A percentile compares a stretch with the other conserved stretches of the same genome.
Conservation (phyloP, 345 rosid genomes). For the Sisymbrium altissimum region DNA sequence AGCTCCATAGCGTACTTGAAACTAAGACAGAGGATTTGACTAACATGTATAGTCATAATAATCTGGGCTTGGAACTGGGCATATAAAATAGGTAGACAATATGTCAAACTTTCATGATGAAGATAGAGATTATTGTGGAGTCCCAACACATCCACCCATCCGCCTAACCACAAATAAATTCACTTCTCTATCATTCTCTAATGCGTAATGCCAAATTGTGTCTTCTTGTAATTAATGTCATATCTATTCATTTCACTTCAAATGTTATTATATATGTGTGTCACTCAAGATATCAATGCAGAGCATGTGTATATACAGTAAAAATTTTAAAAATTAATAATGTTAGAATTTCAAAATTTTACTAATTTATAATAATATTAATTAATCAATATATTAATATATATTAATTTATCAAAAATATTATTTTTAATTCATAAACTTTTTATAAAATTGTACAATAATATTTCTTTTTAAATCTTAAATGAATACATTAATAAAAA, state of each 20-base stretch:
- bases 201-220: background rate
- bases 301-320: background rate
- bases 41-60: background rate
- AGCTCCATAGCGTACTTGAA: background rate
- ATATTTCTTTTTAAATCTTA: no score
- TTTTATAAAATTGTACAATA: no score
- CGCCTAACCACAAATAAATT: conserved; percentile 26
- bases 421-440: no score
- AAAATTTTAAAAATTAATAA: no score
- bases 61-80: background rate
- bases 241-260: background rate
- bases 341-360: no score
- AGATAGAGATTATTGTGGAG: conserved; percentile 39
- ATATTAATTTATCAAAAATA: no score
- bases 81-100: conserved; percentile 20
- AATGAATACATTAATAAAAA: no score
- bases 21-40: background rate
- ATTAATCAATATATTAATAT: no score
- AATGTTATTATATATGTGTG: background rate
- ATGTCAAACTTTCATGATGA: conserved; percentile 45
- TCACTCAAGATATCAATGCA: background rate
- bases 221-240: conserved; percentile 19
- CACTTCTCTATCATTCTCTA: conserved; percentile 13
- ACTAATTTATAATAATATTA: no score
- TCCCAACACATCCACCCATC: conserved; percentile 33